Conservation (phyloP, 352 stramenopile species). For the Phytophthora idaei region DNA sequence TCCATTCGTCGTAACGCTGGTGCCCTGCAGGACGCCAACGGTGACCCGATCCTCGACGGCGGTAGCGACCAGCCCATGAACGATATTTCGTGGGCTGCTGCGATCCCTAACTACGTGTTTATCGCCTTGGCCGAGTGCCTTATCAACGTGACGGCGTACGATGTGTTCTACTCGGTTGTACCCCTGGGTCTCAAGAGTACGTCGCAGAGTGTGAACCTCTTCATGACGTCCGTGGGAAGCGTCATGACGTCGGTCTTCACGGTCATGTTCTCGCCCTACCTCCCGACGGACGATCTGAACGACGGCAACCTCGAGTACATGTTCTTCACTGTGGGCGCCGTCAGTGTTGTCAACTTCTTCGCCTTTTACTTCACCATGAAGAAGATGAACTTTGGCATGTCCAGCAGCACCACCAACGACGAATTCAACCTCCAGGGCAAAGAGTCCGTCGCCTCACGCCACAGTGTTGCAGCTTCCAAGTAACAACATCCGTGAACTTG, state of each 20-base stretch:
- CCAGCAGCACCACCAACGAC: constrained; percentile 66
- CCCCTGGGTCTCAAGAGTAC: constrained; percentile 88
- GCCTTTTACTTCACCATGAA: constrained; percentile 77
- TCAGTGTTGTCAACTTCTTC: constrained; percentile 77
- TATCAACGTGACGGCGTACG: constrained; percentile 90
- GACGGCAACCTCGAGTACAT: constrained; percentile 90
- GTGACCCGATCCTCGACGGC: constrained; percentile 34
- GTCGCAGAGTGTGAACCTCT: constrained; percentile 87
- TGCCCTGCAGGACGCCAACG: constrained; percentile 36
- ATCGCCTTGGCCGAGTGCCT: constrained; percentile 85
- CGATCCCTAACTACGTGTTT: constrained; percentile 83
- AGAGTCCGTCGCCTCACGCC: constrained; percentile 27
- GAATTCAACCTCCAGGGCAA: constrained; percentile 43
- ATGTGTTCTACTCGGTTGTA: constrained; percentile 89
- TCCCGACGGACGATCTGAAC: constrained; percentile 69
- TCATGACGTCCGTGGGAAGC: constrained; percentile 88
- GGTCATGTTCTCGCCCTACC: constrained; percentile 79
- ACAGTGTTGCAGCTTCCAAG: constrained; percentile 31
- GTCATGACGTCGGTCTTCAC: constrained; percentile 90
- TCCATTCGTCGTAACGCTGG: constrained; percentile 63
- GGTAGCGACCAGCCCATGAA: constrained; percentile 74
- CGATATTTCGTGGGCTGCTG: constrained; percentile 80
- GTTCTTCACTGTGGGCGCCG: constrained; percentile 83
- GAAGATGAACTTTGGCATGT: constrained; percentile 90
- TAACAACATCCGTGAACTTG: constrained; percentile 4